phyloP scores from a whole-genome alignment of 1,284 basidiomycete species.

The Ustilago cynodontis region DNA sequence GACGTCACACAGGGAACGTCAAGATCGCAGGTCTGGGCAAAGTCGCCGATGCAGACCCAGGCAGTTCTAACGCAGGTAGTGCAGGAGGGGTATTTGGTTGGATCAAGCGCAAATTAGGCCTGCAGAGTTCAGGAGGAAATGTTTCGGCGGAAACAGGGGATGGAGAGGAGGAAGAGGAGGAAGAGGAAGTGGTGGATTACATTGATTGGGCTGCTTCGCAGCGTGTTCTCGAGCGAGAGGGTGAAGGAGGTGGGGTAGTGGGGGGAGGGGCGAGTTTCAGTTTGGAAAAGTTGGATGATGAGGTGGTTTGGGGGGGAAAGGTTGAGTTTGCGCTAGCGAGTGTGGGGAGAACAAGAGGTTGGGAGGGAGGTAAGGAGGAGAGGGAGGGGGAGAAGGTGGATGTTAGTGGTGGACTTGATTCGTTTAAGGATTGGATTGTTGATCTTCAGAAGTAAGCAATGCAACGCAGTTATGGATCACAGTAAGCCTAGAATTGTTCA shows the following conservation, averaged over 20 bases:
- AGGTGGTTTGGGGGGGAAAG: constrained; percentile 57
- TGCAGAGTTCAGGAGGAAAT: constrained; percentile 2
- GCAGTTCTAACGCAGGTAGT: background rate
- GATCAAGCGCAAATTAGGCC: constrained; percentile 45
- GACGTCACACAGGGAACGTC: constrained; percentile 40
- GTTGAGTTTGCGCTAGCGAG: constrained; percentile 54
- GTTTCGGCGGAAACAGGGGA: constrained; percentile 22
- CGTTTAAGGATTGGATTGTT: constrained; percentile 46
- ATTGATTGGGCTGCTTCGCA: constrained; percentile 48
- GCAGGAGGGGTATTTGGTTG: constrained; percentile 43
- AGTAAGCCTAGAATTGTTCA: too few species aligned
- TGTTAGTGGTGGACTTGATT: constrained; percentile 17
- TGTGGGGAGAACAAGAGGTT: constrained; percentile 47
- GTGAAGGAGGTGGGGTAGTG: constrained; percentile 2
- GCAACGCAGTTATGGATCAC: too few species aligned
- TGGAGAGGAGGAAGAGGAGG: constrained; percentile 57
- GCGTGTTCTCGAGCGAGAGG: background rate
- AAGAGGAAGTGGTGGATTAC: constrained; percentile 61
- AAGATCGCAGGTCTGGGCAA: constrained; percentile 62
- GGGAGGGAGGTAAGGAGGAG: constrained; percentile 12
- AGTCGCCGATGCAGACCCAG: constrained; percentile 41
- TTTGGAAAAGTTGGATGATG: constrained; percentile 54
- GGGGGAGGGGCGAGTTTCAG: constrained; percentile 30
- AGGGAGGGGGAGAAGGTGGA: background rate
- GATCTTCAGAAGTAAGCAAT: constrained; percentile 24